A percentile compares a stretch with the other conserved stretches of the same genome.
Evolutionary conservation across 2,329 filamentous ascomycete genomes (phyloP).

Genomic region (Zymoseptoria pseudotritici): DNA sequence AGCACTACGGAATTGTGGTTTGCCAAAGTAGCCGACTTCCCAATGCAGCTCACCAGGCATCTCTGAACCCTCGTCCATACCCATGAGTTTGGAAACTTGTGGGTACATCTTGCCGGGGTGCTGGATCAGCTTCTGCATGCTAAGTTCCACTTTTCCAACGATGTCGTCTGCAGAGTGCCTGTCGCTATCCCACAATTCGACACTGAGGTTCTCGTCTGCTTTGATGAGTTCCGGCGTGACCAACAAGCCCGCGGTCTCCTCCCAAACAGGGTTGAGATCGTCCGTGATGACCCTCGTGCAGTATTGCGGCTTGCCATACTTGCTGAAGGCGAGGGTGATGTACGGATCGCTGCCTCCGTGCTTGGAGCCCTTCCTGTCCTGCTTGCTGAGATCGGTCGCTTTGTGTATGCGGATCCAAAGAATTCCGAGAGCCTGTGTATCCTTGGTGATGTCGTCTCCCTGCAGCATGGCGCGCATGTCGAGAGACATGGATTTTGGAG

Average conservation of each 20-base stretch:
- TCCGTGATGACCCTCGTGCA: conserved; percentile 95
- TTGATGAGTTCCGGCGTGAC: conserved; percentile 88
- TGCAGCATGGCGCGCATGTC: conserved; percentile 86
- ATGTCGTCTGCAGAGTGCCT: conserved; percentile 87
- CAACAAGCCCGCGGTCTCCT: conserved; percentile 76
- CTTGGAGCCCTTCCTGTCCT: conserved; percentile 72
- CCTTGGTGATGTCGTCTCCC: conserved; percentile 87
- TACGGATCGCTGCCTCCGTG: conserved; percentile 92
- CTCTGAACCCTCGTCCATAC: conserved; percentile 71
- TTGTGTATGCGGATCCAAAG: conserved; percentile 89
- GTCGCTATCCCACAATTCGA: conserved; percentile 96
- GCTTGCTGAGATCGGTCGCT: conserved; percentile 80
- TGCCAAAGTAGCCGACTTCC: conserved; percentile 93
- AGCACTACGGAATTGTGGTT: conserved; percentile 77
- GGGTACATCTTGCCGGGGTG: conserved; percentile 90
- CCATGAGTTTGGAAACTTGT: conserved; percentile 73
- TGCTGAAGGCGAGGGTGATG: conserved; percentile 89
- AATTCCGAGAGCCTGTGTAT: conserved; percentile 76
- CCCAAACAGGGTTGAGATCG: conserved; percentile 86
- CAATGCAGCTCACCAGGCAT: conserved; percentile 94
- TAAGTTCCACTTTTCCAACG: conserved; percentile 87
- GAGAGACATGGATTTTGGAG: conserved; percentile 79
- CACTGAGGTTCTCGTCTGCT: conserved; percentile 83
- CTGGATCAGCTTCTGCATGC: conserved; percentile 90
- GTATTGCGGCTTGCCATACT: conserved; percentile 96